Percentiles rank a stretch among this genome's conserved stretches.
phyloP scores from a whole-genome alignment of 441 rosid species.

The Dalechampia spathulata region DNA sequence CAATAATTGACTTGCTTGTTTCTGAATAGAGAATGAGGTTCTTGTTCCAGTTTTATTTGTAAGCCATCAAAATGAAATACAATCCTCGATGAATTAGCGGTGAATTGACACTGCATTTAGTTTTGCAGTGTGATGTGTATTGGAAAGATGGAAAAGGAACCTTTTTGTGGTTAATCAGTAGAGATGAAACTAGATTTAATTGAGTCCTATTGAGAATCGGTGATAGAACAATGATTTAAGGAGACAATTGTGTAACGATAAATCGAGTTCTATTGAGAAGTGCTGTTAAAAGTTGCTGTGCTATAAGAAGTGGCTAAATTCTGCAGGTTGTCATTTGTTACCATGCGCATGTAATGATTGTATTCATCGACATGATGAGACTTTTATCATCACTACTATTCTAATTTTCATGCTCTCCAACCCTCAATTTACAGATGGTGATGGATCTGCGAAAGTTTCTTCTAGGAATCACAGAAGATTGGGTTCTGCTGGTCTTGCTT shows the following conservation, averaged over 20 bases:
- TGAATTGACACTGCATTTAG: background rate
- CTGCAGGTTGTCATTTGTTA: background rate
- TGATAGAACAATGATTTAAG: background rate
- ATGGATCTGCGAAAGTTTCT: slow-evolving; percentile 41
- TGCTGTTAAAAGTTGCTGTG: background rate
- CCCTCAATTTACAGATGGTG: slow-evolving; percentile 51
- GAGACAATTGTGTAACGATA: too few relatives aligned
- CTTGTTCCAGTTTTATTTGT: background rate
- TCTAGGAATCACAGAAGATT: slow-evolving; percentile 43
- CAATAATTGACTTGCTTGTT: background rate
- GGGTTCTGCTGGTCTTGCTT: slow-evolving; percentile 94
- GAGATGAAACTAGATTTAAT: background rate
- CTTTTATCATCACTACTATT: background rate
- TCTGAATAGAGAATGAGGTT: background rate
- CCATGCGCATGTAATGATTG: background rate
- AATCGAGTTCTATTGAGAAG: too few relatives aligned
- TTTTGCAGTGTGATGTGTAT: background rate
- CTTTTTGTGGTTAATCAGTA: background rate
- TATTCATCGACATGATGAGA: background rate
- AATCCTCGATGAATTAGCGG: background rate
- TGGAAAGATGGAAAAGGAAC: background rate
- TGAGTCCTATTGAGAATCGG: background rate
- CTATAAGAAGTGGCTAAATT: background rate
- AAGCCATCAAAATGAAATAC: background rate
- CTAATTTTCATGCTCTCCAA: background rate